Percentiles rank a stretch among this genome's conserved stretches.
These are phyloP conservation scores for Nicotiana paniculata DNA, from an alignment of 257 asterid genomes.

Conservation along the genomic window DNA sequence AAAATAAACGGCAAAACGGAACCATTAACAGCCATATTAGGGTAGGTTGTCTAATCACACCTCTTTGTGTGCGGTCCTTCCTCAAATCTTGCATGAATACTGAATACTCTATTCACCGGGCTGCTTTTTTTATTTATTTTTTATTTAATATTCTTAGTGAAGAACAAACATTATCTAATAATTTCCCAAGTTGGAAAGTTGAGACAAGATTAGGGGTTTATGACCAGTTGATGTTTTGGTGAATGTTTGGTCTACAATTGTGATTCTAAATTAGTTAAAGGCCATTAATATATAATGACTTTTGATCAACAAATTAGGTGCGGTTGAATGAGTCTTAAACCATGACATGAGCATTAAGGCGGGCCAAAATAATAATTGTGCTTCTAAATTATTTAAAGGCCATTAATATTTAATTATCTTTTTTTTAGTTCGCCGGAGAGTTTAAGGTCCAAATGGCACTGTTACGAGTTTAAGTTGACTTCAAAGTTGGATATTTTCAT, in stretches of 20 bases:
- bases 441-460: no score
- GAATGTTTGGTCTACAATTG: constrained; percentile 8
- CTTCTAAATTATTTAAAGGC: no score
- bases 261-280: constrained; percentile 2
- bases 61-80: no score
- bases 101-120: no score
- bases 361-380: no score
- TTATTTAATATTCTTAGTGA: background rate
- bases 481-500: background rate
- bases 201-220: constrained; percentile 13
- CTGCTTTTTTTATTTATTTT: no score
- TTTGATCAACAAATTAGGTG: constrained; percentile 12
- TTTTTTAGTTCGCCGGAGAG: no score
- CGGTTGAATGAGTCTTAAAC: constrained; percentile 5
- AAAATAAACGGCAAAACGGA: no score
- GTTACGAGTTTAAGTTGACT: background rate
- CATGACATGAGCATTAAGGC: constrained; percentile 12
- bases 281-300: background rate
- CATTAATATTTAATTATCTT: no score
- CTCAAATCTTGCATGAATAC: rapidly evolving
- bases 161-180: constrained; percentile 4
- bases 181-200: constrained; percentile 8
- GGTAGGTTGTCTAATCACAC: no score
- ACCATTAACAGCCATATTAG: no score
- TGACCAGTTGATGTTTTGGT: background rate